Evolutionary conservation across 495 filamentous ascomycete species (phyloP), one percentile per base, ranked within the genome.

Genomic region (Penicillium psychrofluorescens): DNA sequence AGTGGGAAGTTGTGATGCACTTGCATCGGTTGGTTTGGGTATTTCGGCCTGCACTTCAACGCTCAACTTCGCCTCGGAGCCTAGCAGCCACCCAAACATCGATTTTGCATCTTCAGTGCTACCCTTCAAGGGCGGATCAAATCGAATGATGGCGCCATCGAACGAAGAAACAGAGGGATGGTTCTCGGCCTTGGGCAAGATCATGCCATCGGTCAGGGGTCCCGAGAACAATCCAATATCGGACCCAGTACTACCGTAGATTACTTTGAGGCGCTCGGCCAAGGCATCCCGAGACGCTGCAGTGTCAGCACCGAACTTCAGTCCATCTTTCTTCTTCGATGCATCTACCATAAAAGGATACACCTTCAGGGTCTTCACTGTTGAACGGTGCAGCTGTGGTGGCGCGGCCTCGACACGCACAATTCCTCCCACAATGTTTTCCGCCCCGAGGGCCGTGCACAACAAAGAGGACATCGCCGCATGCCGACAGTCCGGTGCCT

Each of bases 281-380:
- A 84, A 72, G 48, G 86, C 82, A 60, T 90, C 82, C 36, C 77
- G 69, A 50, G 89, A 84, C 8, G 80, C 75, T 43, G 85, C 86
- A 7, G 86, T 85, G 46, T 95, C 87, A 7, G 88, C 86, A 6
- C 94, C 94, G 56, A 96, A 95, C 55, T 84, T 90, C 13, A 97
- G 66, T 0, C 86, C 84, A 32, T 78, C 75, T 11, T 68, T 69
- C 15, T 75, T 64, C 41, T 75, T 78, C 11, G 69, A 59, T 2
- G 63, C 60, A 27, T 77, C 64, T 2, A 72, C 63, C 8, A 76
- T 63, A 50, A 95, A 95, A 0, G 92, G 94, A 50, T 80, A 86
- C 0, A 97, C 63, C 46, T 85, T 92, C 12, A 98, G 57, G 32
- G 53, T 53, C 48, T 72, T 69, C 13, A 77, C 65, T 1, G 70